Conservation (phyloP, 495 filamentous ascomycete species). For the Penicillium ochrochloron region DNA sequence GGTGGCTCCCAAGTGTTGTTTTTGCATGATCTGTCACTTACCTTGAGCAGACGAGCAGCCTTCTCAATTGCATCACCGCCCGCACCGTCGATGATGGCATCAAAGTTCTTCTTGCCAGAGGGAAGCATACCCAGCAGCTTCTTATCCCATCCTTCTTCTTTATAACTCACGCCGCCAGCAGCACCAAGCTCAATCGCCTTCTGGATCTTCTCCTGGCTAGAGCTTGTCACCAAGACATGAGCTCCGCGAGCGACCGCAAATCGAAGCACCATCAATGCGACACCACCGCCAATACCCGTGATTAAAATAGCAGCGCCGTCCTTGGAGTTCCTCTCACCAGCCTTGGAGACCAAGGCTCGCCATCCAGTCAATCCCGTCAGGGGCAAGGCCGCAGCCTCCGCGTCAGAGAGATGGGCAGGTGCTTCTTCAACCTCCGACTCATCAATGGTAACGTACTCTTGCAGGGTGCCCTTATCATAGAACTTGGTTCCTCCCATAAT, state of each 20-base stretch:
- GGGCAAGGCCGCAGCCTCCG: constrained; percentile 80
- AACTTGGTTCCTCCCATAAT: constrained; percentile 74
- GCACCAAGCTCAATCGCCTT: constrained; percentile 68
- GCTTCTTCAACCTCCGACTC: constrained; percentile 74
- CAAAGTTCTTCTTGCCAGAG: constrained; percentile 58
- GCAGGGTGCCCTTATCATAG: constrained; percentile 67
- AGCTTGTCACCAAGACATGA: constrained; percentile 71
- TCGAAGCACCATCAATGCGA: constrained; percentile 70
- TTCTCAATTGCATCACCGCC: constrained; percentile 72
- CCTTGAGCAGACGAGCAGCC: constrained; percentile 60
- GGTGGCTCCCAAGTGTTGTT: background rate
- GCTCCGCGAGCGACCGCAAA: constrained; percentile 70
- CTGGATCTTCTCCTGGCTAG: constrained; percentile 66
- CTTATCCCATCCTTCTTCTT: constrained; percentile 69
- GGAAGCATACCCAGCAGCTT: constrained; percentile 63
- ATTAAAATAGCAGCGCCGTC: constrained; percentile 68
- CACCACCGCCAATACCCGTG: constrained; percentile 82
- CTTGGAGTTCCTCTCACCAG: constrained; percentile 55
- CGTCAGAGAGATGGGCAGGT: constrained; percentile 69
- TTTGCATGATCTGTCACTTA: constrained; percentile 26
- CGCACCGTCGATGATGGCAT: constrained; percentile 76
- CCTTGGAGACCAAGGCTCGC: constrained; percentile 79
- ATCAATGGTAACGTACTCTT: constrained; percentile 70
- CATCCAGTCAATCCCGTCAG: constrained; percentile 86
- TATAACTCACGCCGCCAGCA: constrained; percentile 70